A percentile compares a stretch with the other conserved stretches of the same genome.
These are phyloP conservation scores for Starmerella scarabaei DNA, from an alignment of 805 yeast genomes.

Conservation along the genomic window DNA sequence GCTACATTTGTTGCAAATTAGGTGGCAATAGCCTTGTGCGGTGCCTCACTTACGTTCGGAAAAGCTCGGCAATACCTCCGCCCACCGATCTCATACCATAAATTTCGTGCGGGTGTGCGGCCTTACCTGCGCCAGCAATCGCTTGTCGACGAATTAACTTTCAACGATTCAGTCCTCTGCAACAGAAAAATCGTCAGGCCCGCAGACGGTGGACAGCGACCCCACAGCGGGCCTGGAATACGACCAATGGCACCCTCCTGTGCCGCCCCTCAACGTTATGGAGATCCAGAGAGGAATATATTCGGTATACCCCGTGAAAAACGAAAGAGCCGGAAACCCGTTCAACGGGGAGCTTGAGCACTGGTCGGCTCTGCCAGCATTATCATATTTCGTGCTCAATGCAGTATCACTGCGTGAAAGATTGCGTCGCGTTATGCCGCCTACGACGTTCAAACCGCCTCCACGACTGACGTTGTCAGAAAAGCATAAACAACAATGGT, in stretches of 20 bases:
- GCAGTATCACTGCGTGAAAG: constrained; percentile 38
- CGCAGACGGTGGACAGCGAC: neutral
- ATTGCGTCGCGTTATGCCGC: constrained; percentile 35
- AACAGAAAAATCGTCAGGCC: too few species aligned
- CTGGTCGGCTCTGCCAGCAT: constrained; percentile 36
- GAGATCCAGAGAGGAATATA: constrained; percentile 58
- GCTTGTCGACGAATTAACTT: too few species aligned
- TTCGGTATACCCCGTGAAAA: constrained; percentile 46
- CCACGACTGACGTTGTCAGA: constrained; percentile 86
- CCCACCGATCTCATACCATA: too few species aligned
- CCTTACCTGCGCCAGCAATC: too few species aligned
- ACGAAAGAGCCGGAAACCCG: constrained; percentile 46
- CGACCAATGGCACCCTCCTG: constrained; percentile 16
- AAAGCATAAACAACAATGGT: constrained; percentile 73
- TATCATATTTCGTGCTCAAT: constrained; percentile 36
- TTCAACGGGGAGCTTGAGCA: constrained; percentile 32
- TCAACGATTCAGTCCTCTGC: too few species aligned
- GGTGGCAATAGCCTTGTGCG: too few species aligned
- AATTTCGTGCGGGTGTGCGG: too few species aligned
- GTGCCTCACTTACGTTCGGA: too few species aligned
- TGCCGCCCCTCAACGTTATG: constrained; percentile 34
- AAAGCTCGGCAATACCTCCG: too few species aligned
- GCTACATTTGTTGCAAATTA: too few species aligned
- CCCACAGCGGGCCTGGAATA: constrained; percentile 6
- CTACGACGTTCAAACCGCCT: constrained; percentile 59